A percentile compares a stretch with the other conserved stretches of the same genome.
phyloP scores from a whole-genome alignment of 345 rosid species.

The Triadica sebifera region DNA sequence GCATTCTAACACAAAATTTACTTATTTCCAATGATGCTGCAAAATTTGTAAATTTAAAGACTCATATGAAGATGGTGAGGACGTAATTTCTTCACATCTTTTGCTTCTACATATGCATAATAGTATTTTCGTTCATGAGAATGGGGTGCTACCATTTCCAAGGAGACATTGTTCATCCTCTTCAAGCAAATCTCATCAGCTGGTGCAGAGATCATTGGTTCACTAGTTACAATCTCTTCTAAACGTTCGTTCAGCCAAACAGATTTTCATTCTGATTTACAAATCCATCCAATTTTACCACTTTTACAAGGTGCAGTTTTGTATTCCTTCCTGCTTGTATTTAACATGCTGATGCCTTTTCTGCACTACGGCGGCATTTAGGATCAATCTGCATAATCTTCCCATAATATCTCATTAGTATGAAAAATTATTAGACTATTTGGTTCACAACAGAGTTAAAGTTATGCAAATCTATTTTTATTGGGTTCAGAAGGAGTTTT shows the following conservation, averaged over 20 bases:
- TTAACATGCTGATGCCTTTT: slow-evolving; percentile 13
- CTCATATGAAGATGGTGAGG: slow-evolving; percentile 34
- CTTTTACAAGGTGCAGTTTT: slow-evolving; percentile 29
- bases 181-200: slow-evolving; percentile 18
- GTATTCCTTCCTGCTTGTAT: slow-evolving; percentile 30
- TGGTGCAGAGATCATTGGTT: slow-evolving; percentile 32
- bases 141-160: neutral
- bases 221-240: slow-evolving; percentile 19
- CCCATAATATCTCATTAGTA: no score
- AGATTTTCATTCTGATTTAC: slow-evolving; percentile 26
- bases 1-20: no score
- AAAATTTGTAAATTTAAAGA: neutral
- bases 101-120: slow-evolving; percentile 14
- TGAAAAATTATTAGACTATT: neutral
- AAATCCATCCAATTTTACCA: slow-evolving; percentile 50
- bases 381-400: slow-evolving; percentile 48
- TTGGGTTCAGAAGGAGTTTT: no score
- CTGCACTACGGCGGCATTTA: slow-evolving; percentile 25
- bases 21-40: no score
- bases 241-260: slow-evolving; percentile 32
- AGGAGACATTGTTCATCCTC: neutral
- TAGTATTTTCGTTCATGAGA: neutral
- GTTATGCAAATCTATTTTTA: no score
- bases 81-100: slow-evolving; percentile 10
- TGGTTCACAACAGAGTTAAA: neutral